phyloP scores from a whole-genome alignment of 352 stramenopile species.

The Pythium oligandrum region DNA sequence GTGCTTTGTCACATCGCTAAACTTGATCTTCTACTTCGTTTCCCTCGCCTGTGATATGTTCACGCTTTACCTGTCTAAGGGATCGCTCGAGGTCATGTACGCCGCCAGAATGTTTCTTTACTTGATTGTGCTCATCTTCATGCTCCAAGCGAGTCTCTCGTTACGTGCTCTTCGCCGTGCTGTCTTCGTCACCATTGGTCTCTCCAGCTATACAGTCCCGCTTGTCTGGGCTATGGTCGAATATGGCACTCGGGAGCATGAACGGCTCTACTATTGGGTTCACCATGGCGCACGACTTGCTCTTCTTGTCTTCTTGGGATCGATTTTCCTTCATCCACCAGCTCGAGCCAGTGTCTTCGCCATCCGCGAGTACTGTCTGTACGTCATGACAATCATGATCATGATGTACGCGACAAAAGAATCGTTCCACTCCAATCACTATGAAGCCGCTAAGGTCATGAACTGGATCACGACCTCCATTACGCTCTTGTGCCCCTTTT shows the following conservation, averaged over 20 bases:
- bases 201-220: constrained; percentile 54
- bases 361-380: constrained; percentile 58
- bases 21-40: constrained; percentile 22
- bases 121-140: constrained; percentile 60
- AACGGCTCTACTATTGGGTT: constrained; percentile 28
- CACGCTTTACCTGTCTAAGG: constrained; percentile 14
- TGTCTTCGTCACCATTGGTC: constrained; percentile 31
- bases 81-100: constrained; percentile 39
- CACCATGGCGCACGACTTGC: constrained; percentile 22
- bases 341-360: constrained; percentile 38
- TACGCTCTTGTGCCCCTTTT: constrained; percentile 44
- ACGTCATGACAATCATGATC: constrained; percentile 34
- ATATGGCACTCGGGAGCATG: constrained; percentile 3
- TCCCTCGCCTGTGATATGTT: constrained; percentile 23
- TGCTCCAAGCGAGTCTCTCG: constrained; percentile 57
- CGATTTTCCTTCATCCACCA: constrained; percentile 34
- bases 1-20: constrained; percentile 9
- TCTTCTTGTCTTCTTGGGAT: constrained; percentile 36
- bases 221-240: constrained; percentile 30
- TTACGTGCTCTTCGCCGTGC: constrained; percentile 37
- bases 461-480: constrained; percentile 39
- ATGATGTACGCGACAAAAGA: constrained; percentile 38
- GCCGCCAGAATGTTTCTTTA: constrained; percentile 54
- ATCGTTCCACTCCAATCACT: constrained; percentile 22
- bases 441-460: constrained; percentile 26